These are phyloP conservation scores for Sporothrix schenckii DNA, from an alignment of 2,329 filamentous ascomycete species.

Conservation along the genomic window DNA sequence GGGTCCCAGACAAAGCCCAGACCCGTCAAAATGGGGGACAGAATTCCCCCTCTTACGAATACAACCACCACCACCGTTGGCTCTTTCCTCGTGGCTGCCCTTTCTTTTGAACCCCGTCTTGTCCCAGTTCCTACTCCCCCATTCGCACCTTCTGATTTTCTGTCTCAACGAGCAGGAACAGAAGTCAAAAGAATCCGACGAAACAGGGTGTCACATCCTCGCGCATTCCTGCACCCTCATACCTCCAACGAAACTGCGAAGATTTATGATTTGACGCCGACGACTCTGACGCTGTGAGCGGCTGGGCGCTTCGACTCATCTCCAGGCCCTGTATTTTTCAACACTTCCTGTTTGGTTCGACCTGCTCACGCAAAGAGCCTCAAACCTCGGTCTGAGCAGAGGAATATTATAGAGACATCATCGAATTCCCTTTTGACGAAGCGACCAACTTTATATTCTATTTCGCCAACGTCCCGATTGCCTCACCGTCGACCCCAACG, in stretches of 20 bases:
- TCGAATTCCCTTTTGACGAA: not conserved
- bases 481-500: not conserved
- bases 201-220: conserved; percentile 11
- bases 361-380: not conserved
- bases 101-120: not conserved
- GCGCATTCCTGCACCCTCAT: not conserved
- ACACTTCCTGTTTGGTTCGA: conserved; percentile 9
- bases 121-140: not conserved
- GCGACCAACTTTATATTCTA: not conserved
- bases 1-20: conserved; percentile 14
- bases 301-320: not conserved
- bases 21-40: conserved; percentile 6
- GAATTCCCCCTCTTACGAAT: conserved; percentile 8
- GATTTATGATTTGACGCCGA: conserved; percentile 15
- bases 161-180: conserved; percentile 2
- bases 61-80: conserved; percentile 1
- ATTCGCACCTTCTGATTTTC: not conserved
- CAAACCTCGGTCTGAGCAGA: not conserved
- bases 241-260: not conserved
- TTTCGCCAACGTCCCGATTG: not conserved
- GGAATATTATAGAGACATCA: not conserved
- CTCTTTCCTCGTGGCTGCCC: conserved; percentile 17
- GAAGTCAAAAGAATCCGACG: not conserved
- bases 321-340: not conserved
- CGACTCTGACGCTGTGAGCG: not conserved